Percentiles rank a stretch among this genome's conserved stretches.
phyloP scores from a whole-genome alignment of 164 flowering plant species.

The Magnolia kwangsiensis region DNA sequence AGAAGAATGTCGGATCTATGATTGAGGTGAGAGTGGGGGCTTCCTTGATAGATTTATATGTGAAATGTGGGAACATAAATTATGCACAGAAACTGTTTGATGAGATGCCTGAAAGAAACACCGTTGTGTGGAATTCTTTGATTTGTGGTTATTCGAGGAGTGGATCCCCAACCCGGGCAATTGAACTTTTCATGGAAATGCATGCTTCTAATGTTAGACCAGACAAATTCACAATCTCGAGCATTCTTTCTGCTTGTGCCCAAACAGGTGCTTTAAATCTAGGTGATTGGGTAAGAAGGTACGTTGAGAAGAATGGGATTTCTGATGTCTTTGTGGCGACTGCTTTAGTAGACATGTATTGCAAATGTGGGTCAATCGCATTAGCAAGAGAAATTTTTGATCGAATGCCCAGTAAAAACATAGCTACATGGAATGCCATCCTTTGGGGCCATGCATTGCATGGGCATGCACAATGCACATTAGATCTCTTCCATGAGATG shows the following conservation, averaged over 20 bases:
- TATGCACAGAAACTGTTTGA: slow-evolving; percentile 6
- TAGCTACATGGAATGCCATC: slow-evolving; percentile 21
- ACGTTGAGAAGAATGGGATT: slow-evolving; percentile 14
- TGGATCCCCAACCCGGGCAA: slow-evolving; percentile 7
- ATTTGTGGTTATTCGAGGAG: slow-evolving; percentile 17
- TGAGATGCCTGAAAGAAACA: slow-evolving; percentile 19
- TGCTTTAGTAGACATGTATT: slow-evolving; percentile 21
- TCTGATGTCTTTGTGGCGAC: slow-evolving; percentile 19
- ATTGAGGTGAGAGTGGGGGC: background rate
- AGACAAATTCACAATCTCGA: slow-evolving; percentile 15
- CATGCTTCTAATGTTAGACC: slow-evolving; percentile 9
- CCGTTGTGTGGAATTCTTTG: slow-evolving; percentile 24
- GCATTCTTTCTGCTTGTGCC: slow-evolving; percentile 19
- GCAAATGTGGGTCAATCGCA: slow-evolving; percentile 22
- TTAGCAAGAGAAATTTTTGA: slow-evolving; percentile 9
- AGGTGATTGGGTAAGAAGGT: slow-evolving; percentile 25
- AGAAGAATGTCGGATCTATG: background rate
- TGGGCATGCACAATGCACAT: slow-evolving; percentile 19
- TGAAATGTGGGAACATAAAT: background rate
- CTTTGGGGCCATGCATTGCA: slow-evolving; percentile 25
- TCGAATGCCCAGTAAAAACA: slow-evolving; percentile 9
- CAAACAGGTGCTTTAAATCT: slow-evolving; percentile 24
- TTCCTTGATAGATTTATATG: slow-evolving; percentile 1
- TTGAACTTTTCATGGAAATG: slow-evolving; percentile 15
- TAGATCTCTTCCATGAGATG: slow-evolving; percentile 21